Evolutionary conservation across 2,329 filamentous ascomycete genomes (phyloP).

Genomic region (Penicillium sp.): DNA sequence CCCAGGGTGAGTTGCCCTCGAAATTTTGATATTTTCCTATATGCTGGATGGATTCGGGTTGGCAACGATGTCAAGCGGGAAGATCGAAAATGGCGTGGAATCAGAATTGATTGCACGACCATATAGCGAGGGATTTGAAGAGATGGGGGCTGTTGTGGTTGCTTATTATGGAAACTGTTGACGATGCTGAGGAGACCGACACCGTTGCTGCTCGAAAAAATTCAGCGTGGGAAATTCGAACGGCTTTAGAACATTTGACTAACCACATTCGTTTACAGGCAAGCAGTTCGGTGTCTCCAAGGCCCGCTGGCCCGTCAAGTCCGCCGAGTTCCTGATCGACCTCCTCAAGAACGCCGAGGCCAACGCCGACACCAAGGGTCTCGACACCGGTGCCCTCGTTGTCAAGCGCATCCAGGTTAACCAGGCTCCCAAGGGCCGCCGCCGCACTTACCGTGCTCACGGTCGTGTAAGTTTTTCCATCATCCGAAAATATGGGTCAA

Average conservation of each 20-base stretch:
- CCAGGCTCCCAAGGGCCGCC: constrained; percentile 99
- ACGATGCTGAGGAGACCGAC: constrained; percentile 10
- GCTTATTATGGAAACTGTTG: neutral
- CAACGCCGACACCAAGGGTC: constrained; percentile 95
- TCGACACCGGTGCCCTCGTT: constrained; percentile 94
- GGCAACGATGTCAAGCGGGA: constrained; percentile 17
- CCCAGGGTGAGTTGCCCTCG: constrained; percentile 79
- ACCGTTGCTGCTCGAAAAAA: constrained; percentile 20
- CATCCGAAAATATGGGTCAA: neutral
- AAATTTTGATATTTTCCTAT: constrained; percentile 20
- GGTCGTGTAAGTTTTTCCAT: constrained; percentile 80
- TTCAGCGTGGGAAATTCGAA: constrained; percentile 14
- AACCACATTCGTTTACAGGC: constrained; percentile 60
- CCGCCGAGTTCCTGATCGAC: constrained; percentile 94
- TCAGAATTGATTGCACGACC: constrained; percentile 16
- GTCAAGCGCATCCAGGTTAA: constrained; percentile 99
- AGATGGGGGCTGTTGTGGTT: neutral
- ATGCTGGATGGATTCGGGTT: constrained; percentile 18
- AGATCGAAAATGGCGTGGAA: constrained; percentile 2
- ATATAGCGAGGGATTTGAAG: neutral
- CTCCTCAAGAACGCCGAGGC: constrained; percentile 97
- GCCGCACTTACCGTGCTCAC: constrained; percentile 99
- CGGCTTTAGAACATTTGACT: constrained; percentile 19
- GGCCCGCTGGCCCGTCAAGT: constrained; percentile 99
- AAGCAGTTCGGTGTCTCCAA: constrained; percentile 98